Evolutionary conservation across 768 basidiomycete genomes (phyloP), one percentile per base, ranked within the genome.

Genomic region (Boletellus ananiceps): DNA sequence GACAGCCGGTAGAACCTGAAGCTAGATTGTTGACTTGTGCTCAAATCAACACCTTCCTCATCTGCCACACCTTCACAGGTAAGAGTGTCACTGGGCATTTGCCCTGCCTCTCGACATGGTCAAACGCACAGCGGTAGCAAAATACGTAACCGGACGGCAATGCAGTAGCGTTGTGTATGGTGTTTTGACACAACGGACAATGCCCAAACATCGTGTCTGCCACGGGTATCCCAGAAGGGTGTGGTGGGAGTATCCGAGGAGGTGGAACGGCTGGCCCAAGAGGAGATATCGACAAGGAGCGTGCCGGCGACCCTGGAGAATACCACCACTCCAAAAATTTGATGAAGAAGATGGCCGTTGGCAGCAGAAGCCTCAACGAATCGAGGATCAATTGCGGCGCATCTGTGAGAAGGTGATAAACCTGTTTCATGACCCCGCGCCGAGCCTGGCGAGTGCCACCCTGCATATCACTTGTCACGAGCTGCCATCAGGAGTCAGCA

Each of bases 291-390:
- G 81, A 76, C 46, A 89, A 69, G n/a, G 81, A 81, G 35, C 83
- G 81, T 15, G 88, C 89, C 4, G 88, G 93, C 11, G 91, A 96
- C 38, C 79, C 79, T 18, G 96, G 93, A 4, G 93, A 94, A 63
- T 98, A 98, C 93, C 95, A 99, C 93, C 96, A 99, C 69, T 98
- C 93, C 40, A 96, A 74, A 69, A 98, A 94, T 68, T 93, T 95
- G 73, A 99, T 75, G 64, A 91, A 88, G 69, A 99, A 95, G 50
- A 99, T 93, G 36, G 87, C 86, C 16, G 85, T 88, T 14, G 91
- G 95, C 31, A 93, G 78, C 40, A 90, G 74, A 40, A 89, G 71
- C 51, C 84, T 81, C 34, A 93, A 73, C 2, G 88, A 91, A 64
- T 93, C 88, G 29, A 93, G 74, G 8, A 88, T 58, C 37, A 84